Evolutionary conservation across 306 rosid genomes (phyloP).

Genomic region (Ceratonia siliqua): DNA sequence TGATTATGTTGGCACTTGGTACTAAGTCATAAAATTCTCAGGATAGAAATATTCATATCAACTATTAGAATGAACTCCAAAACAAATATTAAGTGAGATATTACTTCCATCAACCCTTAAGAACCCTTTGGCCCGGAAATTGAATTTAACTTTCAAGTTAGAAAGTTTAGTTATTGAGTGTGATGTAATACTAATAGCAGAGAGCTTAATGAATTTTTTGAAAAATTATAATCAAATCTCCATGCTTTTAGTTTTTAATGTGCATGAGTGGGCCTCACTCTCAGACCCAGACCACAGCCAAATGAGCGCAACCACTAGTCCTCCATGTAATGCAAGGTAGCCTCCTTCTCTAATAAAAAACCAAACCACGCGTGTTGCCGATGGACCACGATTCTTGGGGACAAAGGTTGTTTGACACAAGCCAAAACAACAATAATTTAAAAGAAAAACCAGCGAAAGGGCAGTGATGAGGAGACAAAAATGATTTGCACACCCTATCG

Average conservation of each 20-base stretch:
- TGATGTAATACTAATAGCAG: not conserved
- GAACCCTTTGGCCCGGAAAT: not conserved
- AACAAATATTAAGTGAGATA: not conserved
- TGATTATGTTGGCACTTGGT: not conserved
- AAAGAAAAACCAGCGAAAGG: not conserved
- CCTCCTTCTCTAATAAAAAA: not conserved
- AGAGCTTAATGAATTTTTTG: not conserved
- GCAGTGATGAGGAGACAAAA: constrained; percentile 39
- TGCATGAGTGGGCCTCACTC: not conserved
- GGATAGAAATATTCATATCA: not conserved
- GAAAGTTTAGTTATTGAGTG: not conserved
- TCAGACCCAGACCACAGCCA: not conserved
- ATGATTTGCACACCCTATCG: constrained; percentile 37
- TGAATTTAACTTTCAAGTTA: not conserved
- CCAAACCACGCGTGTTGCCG: constrained; percentile 37
- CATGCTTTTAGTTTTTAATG: not conserved
- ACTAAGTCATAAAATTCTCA: not conserved
- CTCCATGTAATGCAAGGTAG: not conserved
- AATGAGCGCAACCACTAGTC: constrained; percentile 15
- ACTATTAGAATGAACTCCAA: not conserved
- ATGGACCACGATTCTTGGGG: constrained; percentile 33
- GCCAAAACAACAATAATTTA: constrained; percentile 2
- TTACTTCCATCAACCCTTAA: not conserved
- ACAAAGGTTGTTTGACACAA: constrained; percentile 46
- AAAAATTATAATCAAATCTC: not conserved